Evolutionary conservation across 306 rosid species (phyloP).

Genomic region (Begonia loranthoides): DNA sequence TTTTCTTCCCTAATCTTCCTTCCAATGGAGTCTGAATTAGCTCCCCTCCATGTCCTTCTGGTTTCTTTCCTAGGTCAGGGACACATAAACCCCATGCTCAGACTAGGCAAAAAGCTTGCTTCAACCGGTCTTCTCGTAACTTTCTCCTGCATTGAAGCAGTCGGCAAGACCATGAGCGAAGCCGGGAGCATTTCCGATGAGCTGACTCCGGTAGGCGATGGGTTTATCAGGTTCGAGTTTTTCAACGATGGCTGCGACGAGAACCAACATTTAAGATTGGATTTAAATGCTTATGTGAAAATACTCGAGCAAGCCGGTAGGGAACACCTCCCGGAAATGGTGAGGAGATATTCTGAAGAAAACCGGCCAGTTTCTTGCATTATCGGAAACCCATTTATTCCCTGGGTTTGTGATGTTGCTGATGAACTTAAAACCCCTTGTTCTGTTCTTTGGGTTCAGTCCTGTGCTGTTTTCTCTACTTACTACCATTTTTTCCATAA

Average conservation of each 20-base stretch:
- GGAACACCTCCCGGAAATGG: constrained; percentile 10
- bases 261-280: constrained; percentile 12
- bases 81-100: constrained; percentile 37
- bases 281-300: neutral
- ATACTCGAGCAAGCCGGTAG: constrained; percentile 29
- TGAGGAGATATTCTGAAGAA: constrained; percentile 19
- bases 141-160: constrained; percentile 15
- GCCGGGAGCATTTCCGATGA: constrained; percentile 6
- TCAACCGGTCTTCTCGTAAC: constrained; percentile 31
- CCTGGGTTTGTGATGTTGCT: constrained; percentile 59
- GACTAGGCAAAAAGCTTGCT: constrained; percentile 31
- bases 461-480: constrained; percentile 35
- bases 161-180: constrained; percentile 16
- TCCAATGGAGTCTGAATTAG: too few species aligned
- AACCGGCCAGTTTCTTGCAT: constrained; percentile 35
- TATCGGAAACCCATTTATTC: constrained; percentile 45
- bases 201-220: constrained; percentile 8
- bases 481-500: constrained; percentile 32
- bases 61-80: constrained; percentile 40
- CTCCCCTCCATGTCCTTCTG: constrained; percentile 19
- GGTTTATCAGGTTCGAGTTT: constrained; percentile 31
- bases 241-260: constrained; percentile 24
- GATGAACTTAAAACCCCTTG: constrained; percentile 23
- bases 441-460: constrained; percentile 55
- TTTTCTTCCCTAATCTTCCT: too few species aligned